Evolutionary conservation across 1,284 basidiomycete species (phyloP).

Genomic region (Calocybe gambosa): DNA sequence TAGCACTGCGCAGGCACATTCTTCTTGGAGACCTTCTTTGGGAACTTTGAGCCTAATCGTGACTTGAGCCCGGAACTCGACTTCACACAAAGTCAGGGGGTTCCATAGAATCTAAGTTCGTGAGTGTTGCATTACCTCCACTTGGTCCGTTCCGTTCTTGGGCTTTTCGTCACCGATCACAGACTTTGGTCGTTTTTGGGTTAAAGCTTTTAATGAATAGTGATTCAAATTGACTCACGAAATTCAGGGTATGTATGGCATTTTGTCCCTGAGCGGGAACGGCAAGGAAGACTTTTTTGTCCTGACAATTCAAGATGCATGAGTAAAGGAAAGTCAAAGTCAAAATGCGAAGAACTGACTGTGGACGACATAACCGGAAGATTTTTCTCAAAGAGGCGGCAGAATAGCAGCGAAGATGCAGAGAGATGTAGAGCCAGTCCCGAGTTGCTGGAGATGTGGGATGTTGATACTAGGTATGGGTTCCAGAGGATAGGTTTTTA

Average conservation of each 20-base stretch:
- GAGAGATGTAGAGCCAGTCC: background rate
- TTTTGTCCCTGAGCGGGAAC: slow-evolving; percentile 5
- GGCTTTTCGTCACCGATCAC: background rate
- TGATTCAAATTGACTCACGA: slow-evolving; percentile 2
- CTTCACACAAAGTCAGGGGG: slow-evolving; percentile 1
- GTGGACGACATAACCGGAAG: slow-evolving; percentile 1
- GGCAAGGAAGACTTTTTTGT: background rate
- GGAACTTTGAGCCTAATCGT: slow-evolving; percentile 9
- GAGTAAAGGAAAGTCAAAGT: background rate
- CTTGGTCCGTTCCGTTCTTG: slow-evolving; percentile 5
- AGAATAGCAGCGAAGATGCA: background rate
- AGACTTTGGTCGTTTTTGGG: background rate
- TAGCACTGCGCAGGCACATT: slow-evolving; percentile 12
- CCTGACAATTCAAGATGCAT: slow-evolving; percentile 1
- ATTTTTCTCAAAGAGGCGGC: background rate
- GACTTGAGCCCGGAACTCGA: slow-evolving; percentile 4
- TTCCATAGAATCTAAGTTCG: background rate
- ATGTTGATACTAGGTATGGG: background rate
- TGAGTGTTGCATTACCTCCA: slow-evolving; percentile 2
- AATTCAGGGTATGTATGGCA: slow-evolving; percentile 6
- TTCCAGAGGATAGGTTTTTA: slow-evolving; percentile 6
- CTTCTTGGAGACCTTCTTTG: slow-evolving; percentile 14
- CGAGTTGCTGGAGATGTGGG: slow-evolving; percentile 4
- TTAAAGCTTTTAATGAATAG: background rate
- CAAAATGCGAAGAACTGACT: background rate